Evolutionary conservation across 257 asterid genomes (phyloP).

Genomic region (Solanum pimpinellifolium): DNA sequence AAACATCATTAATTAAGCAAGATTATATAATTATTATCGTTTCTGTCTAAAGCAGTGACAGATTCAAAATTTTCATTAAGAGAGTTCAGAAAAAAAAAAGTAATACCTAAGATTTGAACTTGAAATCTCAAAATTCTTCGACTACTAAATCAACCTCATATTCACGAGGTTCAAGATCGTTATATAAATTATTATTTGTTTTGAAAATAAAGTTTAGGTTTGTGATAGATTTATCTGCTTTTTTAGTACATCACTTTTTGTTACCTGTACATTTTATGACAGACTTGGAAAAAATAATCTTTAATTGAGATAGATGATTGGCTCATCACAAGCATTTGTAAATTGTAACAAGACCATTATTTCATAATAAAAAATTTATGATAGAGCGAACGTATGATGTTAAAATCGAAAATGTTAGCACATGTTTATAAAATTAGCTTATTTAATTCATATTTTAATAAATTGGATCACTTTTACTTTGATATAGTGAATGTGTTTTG

Average conservation of each 20-base stretch:
- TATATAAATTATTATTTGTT: not conserved
- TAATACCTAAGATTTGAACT: not conserved
- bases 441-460: not conserved
- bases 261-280: not conserved
- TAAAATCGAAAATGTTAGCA: not conserved
- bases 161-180: not conserved
- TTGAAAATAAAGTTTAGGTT: not conserved
- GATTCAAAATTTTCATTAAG: too few species aligned
- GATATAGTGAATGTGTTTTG: not conserved
- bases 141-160: too few species aligned
- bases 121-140: not conserved
- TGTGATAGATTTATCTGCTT: not conserved
- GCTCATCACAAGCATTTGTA: not conserved
- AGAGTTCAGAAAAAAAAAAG: fast-evolving
- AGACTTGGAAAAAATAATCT: not conserved
- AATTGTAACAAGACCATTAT: not conserved
- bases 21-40: too few species aligned
- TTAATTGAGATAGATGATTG: not conserved
- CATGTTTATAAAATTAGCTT: not conserved
- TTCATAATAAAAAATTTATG: not conserved
- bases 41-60: too few species aligned
- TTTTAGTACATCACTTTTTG: not conserved
- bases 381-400: not conserved
- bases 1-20: not conserved
- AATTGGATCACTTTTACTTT: not conserved